phyloP scores from a whole-genome alignment of 179 eudicot genomes.

The Camellia oleifera region DNA sequence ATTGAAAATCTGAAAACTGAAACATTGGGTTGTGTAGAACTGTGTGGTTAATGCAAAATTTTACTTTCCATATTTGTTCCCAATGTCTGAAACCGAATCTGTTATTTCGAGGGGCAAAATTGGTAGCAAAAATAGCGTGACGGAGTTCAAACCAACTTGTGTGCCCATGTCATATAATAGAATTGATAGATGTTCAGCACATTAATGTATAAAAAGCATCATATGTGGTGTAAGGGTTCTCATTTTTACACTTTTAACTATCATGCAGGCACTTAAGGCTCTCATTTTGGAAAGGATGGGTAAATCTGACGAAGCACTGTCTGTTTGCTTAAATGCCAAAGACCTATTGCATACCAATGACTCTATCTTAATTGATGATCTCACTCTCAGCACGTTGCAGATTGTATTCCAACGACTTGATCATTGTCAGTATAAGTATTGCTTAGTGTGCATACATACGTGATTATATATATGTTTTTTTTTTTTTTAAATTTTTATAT shows the following conservation, averaged over 20 bases:
- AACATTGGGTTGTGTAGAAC: too few relatives aligned
- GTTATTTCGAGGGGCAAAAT: too few relatives aligned
- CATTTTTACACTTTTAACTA: not conserved
- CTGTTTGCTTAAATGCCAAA: slow-evolving; percentile 72
- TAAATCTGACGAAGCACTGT: slow-evolving; percentile 70
- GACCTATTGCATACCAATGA: slow-evolving; percentile 52
- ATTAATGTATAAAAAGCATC: too few relatives aligned
- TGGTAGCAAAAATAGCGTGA: too few relatives aligned
- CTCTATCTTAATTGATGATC: slow-evolving; percentile 55
- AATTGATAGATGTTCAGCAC: too few relatives aligned
- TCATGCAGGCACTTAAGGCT: slow-evolving; percentile 81
- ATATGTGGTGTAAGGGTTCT: not conserved
- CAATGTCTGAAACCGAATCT: too few relatives aligned
- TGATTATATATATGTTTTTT: too few relatives aligned
- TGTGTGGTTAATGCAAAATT: too few relatives aligned
- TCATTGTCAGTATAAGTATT: slow-evolving; percentile 51
- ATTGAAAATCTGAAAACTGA: too few relatives aligned
- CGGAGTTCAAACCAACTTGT: too few relatives aligned
- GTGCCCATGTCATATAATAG: too few relatives aligned
- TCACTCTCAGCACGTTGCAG: slow-evolving; percentile 89
- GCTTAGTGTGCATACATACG: not conserved
- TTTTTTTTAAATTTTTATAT: not conserved
- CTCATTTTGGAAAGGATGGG: slow-evolving; percentile 84
- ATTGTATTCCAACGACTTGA: slow-evolving; percentile 92
- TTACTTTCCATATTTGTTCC: too few relatives aligned